Percentiles rank a stretch among this genome's conserved stretches.
phyloP scores from a whole-genome alignment of 805 yeast genomes.

The Candida caryicola region DNA sequence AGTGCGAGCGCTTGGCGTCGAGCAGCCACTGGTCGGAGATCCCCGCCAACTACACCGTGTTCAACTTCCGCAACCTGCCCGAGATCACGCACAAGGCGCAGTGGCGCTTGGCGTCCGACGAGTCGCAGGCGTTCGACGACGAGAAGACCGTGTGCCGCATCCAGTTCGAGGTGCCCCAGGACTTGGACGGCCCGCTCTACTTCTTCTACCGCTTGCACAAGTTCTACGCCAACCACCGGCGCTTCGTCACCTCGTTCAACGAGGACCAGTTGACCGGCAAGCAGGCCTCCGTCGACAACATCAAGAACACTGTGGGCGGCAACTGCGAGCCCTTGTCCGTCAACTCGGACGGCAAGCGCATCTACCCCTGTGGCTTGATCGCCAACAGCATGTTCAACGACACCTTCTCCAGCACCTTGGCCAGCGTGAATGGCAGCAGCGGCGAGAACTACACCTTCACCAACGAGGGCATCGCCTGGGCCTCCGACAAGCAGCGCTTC shows the following conservation, averaged over 20 bases:
- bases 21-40: conserved; percentile 30
- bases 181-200: conserved; percentile 38
- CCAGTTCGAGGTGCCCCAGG: conserved; percentile 37
- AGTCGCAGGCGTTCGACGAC: conserved; percentile 46
- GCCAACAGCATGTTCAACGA: conserved; percentile 82
- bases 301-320: conserved; percentile 43
- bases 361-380: conserved; percentile 81
- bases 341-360: conserved; percentile 44
- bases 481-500: conserved; percentile 35
- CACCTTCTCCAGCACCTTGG: conserved; percentile 43
- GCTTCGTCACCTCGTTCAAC: conserved; percentile 42
- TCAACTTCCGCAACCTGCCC: conserved; percentile 28
- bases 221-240: conserved; percentile 44
- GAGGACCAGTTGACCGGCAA: conserved; percentile 44
- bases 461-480: conserved; percentile 42
- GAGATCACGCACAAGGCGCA: conserved; percentile 19
- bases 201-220: conserved; percentile 40
- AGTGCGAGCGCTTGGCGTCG: conserved; percentile 37
- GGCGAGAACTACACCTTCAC: conserved; percentile 31
- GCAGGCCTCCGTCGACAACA: conserved; percentile 30
- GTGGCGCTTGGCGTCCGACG: conserved; percentile 39
- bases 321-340: conserved; percentile 43
- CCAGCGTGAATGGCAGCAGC: conserved; percentile 36
- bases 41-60: conserved; percentile 39
- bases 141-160: conserved; percentile 46